Evolutionary conservation across 176 grass and related monocot genomes (phyloP).

Genomic region (Pontederia crassipes): DNA sequence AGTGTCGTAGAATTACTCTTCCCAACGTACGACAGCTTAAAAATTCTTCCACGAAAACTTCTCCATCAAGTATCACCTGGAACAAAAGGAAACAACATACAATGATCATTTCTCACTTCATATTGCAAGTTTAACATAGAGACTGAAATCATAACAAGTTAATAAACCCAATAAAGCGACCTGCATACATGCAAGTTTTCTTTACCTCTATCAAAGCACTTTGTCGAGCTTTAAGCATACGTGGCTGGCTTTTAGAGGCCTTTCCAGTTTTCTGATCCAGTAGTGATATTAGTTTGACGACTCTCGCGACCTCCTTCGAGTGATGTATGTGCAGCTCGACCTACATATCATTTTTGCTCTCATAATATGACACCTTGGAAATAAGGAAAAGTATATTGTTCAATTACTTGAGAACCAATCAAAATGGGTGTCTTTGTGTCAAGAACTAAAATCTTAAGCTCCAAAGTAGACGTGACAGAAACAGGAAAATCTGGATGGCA

Average conservation of each 20-base stretch:
- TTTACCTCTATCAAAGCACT: constrained; percentile 49
- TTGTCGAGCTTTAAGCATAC: constrained; percentile 52
- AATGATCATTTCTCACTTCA: background rate
- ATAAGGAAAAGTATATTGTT: background rate
- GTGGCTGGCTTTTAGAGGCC: constrained; percentile 33
- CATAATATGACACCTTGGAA: background rate
- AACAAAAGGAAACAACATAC: background rate
- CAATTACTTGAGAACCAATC: constrained; percentile 58
- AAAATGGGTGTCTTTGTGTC: constrained; percentile 60
- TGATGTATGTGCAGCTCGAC: constrained; percentile 75
- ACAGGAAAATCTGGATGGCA: constrained; percentile 71
- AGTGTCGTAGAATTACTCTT: constrained; percentile 50
- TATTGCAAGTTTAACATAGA: background rate
- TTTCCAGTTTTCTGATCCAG: constrained; percentile 73
- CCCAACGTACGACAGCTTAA: constrained; percentile 41
- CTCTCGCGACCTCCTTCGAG: constrained; percentile 42
- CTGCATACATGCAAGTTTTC: background rate
- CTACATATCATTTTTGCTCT: constrained; percentile 23
- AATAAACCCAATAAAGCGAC: constrained; percentile 1
- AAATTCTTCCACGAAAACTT: constrained; percentile 67
- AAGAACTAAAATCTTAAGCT: constrained; percentile 69
- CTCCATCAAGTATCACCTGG: constrained; percentile 59
- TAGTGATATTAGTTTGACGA: constrained; percentile 46
- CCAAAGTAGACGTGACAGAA: constrained; percentile 34
- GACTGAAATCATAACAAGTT: background rate